These are phyloP conservation scores for Ganoderma lucidum DNA, from an alignment of 1,284 basidiomycete species.

Conservation along the genomic window DNA sequence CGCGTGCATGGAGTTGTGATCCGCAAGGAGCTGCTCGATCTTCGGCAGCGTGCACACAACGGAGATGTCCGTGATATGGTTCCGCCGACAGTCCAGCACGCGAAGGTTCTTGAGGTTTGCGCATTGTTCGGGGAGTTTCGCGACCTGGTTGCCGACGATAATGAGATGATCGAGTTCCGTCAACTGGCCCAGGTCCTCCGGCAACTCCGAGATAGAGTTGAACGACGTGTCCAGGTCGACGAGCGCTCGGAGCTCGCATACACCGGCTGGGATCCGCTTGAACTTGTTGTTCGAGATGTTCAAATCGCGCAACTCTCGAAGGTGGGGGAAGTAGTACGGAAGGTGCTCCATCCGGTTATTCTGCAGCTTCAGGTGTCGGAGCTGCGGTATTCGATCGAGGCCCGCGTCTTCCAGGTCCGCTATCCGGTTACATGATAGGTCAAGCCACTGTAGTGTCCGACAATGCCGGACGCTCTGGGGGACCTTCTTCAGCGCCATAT, in stretches of 20 bases:
- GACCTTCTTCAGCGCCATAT: constrained; percentile 95
- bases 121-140: constrained; percentile 78
- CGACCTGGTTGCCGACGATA: constrained; percentile 89
- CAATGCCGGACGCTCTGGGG: constrained; percentile 87
- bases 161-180: constrained; percentile 78
- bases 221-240: constrained; percentile 95
- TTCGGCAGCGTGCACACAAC: constrained; percentile 75
- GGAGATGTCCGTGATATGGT: constrained; percentile 80
- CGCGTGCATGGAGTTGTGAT: constrained; percentile 84
- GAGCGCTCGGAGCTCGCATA: constrained; percentile 80
- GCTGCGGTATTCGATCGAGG: constrained; percentile 79
- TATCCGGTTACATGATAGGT: constrained; percentile 95
- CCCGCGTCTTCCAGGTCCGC: constrained; percentile 88
- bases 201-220: constrained; percentile 88
- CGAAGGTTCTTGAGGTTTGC: constrained; percentile 68
- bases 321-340: constrained; percentile 85
- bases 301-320: constrained; percentile 79
- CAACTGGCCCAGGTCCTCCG: constrained; percentile 82
- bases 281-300: constrained; percentile 99
- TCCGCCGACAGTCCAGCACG: constrained; percentile 85
- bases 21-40: constrained; percentile 74
- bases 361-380: constrained; percentile 83
- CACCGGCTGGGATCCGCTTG: constrained; percentile 78
- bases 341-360: constrained; percentile 94
- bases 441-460: constrained; percentile 81